Percentiles rank a stretch among this genome's conserved stretches.
Evolutionary conservation across 345 rosid species (phyloP).

Genomic region (Eutrema japonicum): DNA sequence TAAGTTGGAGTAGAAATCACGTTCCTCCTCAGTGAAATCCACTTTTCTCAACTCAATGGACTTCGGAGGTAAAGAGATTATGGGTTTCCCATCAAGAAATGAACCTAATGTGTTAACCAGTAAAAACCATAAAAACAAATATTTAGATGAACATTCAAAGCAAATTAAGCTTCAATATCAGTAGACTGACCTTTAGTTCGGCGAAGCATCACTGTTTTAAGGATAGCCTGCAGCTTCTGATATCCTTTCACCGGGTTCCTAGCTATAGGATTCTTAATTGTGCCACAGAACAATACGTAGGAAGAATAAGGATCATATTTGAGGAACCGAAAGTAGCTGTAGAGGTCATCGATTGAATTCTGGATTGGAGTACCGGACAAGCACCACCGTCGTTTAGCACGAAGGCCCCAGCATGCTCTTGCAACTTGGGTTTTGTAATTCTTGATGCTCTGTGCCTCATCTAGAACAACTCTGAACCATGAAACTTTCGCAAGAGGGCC

Average conservation of each 20-base stretch:
- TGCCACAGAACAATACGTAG: slow-evolving; percentile 62
- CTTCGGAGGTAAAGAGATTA: slow-evolving; percentile 83
- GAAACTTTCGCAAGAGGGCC: slow-evolving; percentile 91
- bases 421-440: slow-evolving; percentile 96
- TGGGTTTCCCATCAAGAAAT: slow-evolving; percentile 86
- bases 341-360: slow-evolving; percentile 95
- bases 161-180: slow-evolving; percentile 10
- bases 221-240: slow-evolving; percentile 78
- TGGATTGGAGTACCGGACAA: slow-evolving; percentile 98
- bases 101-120: slow-evolving; percentile 55
- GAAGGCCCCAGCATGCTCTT: slow-evolving; percentile 98
- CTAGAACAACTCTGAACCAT: slow-evolving; percentile 96
- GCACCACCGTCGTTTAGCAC: slow-evolving; percentile 99
- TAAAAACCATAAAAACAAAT: slow-evolving; percentile 23
- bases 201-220: slow-evolving; percentile 94
- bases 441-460: slow-evolving; percentile 98
- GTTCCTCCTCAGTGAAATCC: slow-evolving; percentile 83
- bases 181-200: slow-evolving; percentile 84
- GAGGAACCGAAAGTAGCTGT: slow-evolving; percentile 96
- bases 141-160: slow-evolving; percentile 27
- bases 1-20: slow-evolving; percentile 77
- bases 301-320: slow-evolving; percentile 81
- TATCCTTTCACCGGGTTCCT: slow-evolving; percentile 70
- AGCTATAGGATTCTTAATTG: slow-evolving; percentile 71
- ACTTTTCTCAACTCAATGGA: slow-evolving; percentile 72